phyloP scores from a whole-genome alignment of 257 asterid genomes.

The Scutellaria minor region DNA sequence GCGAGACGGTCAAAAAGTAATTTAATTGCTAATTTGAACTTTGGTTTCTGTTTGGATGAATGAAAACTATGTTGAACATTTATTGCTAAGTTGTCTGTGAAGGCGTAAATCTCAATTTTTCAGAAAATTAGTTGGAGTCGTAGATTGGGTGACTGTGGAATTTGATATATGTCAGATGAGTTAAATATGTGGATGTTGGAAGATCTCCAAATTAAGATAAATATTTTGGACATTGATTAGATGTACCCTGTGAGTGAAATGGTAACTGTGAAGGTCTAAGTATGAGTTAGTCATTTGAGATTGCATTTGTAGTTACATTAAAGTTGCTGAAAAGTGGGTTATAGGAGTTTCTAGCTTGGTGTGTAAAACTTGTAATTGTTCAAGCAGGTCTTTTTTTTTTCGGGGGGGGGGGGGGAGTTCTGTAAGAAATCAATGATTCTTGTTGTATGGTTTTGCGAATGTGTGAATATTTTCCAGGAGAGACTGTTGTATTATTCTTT shows the following conservation, averaged over 20 bases:
- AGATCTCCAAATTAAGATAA: not conserved
- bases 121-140: not conserved
- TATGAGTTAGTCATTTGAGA: not conserved
- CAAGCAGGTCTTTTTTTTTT: not conserved
- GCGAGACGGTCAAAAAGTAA: constrained; percentile 45
- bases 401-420: not conserved
- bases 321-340: not conserved
- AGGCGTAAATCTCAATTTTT: constrained; percentile 13
- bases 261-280: not conserved
- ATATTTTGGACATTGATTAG: not conserved
- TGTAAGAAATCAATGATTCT: not conserved
- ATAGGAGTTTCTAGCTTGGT: not conserved
- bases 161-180: not conserved
- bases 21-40: constrained; percentile 16
- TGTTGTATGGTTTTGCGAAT: not conserved
- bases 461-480: not conserved
- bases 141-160: not conserved
- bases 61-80: not conserved
- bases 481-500: not conserved
- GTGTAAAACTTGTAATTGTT: not conserved
- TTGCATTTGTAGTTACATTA: not conserved
- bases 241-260: not conserved
- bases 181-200: not conserved
- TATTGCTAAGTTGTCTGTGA: not conserved
- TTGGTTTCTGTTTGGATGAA: constrained; percentile 15